Base-by-base conservation (phyloP, 345 rosid species). In the Ailanthus altissimus region DNA sequence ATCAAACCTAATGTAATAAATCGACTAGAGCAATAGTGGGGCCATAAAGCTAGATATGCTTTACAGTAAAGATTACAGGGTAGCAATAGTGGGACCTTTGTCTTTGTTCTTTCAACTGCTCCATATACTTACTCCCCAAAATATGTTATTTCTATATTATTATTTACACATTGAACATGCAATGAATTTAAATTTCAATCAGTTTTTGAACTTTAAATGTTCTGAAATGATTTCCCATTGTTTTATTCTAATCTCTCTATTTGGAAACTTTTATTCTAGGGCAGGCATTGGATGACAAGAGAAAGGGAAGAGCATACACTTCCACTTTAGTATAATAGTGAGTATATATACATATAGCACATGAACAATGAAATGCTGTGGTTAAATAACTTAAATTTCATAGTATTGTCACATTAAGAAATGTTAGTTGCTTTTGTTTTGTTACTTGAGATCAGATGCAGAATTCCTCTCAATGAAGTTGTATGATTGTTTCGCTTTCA, bases 221-320 rank as follows among this genome's bases (percentile, higher is more conserved):
- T 61, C n/a, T 18, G 18, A 54, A 16, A 16, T 20, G 14, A 14
- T 61, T 1, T 0, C 3, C 5, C 63, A 4, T 26, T 11, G 23
- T 36, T 59, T 59, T 25, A 23, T 25, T 59, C 7, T 11, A 7
- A 25, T 18, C 14, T 25, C 38, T 59, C 38, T 25, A 25, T 59
- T 25, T 26, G 38, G 20, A 26, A 59, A 4, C 11, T 4, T 26
- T 28, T 6, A 32, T 61, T 21, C 43, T 83, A 82, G 78, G 59
- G 57, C 93, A 94, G 98, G 90, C 90, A 15, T 74, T 94, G 84
- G 94, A 89, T 50, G 92, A 91, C 36, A 85, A 85, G 84, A 92
- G 89, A 76, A 91, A 92, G 78, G 89, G 88, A 79, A 91, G 91
- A 86, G 90, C 85, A 7, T 89, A 75, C n/a, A n/a, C n/a, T n/a